Base-by-base conservation (phyloP, 2,329 filamentous ascomycete species). In the Alternaria infectoria region DNA sequence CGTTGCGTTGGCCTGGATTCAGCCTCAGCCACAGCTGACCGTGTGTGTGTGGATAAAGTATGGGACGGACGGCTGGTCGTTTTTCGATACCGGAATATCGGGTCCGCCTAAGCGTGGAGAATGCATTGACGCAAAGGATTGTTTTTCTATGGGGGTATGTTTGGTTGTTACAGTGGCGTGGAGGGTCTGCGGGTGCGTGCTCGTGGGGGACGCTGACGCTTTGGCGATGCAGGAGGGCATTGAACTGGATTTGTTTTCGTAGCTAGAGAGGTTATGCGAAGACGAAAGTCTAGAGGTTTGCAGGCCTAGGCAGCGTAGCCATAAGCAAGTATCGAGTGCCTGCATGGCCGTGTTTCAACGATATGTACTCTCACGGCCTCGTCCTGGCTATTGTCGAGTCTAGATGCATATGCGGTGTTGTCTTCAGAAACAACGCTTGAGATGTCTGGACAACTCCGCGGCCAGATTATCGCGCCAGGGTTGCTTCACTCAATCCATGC, bases 1-100 rank as follows among this genome's bases (percentile, higher is more conserved):
- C 51, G 51, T 26, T 54, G 19, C 51, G 51, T 17, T 40, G 32
- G 32, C 11, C 36, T 54, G 52, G 52, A 40, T 13, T 43, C 36
- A 40, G 21, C 28, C 30, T 52, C 52, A 54, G 52, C 52, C 52
- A 54, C 52, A 44, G 36, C 52, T 54, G 52, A 54, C 52, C 11
- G 6, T 15, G 36, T 54, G 21, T 19, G 50, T 44, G 21, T 54
- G 49, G 28, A 21, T 15, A 36, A 23, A 52, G 19, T 36, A 36
- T 36, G 49, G 49, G 21, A 51, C 49, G 21, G 28, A 51, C 47
- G 26, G 47, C 36, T 17, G 26, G 26, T 15, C 17, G 6, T 28
- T 30, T 5, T 28, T 51, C 49, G 30, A 52, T 52, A 52, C 49
- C 49, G 30, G 19, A 17, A 52, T 13, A 25, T 40, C 49, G 49